Base-by-base conservation (phyloP, 192 early-diverging fungal genomes). In the Coemansia sp. region DNA sequence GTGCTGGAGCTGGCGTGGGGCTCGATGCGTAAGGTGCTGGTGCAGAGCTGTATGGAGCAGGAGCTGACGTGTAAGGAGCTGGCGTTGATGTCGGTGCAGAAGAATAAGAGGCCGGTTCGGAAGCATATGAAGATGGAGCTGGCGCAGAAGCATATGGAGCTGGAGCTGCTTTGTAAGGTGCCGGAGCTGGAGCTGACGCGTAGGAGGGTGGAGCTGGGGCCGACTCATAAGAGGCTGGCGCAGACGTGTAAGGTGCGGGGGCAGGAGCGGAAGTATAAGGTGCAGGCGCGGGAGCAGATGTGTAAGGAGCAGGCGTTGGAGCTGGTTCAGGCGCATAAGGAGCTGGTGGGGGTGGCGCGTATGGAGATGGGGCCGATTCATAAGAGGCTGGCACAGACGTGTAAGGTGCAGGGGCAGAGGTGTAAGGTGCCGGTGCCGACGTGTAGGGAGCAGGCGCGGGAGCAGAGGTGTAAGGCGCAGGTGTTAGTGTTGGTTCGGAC, bases 1-100 rank as follows among this genome's bases (percentile, higher is more conserved):
- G 65, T 12, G 33, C 71, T 33, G 73, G 62, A 33, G 66, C 62
- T 20, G 72, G 72, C 0, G 58, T 44, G n/a, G 71, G 64, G n/a
- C 31, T 61, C 0, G 50, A 38, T 3, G 47, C 52, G 34, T 68
- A 47, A 46, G 74, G 68, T 13, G 38, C 53, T 41, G 67, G 57
- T 22, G 6, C 18, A 11, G 62, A 9, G n/a, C 34, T 70, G 55
- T 60, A 60, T 31, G 41, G 46, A 46, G 61, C 36, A 49, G 47
- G 47, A 49, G 47, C 50, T 53, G 50, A 24, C 49, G 41, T 36
- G 34, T 36, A 43, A 15, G 41, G 13, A 12, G 13, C 41, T 12
- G 15, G 41, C 2, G 41, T 43, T 43, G 41, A 12, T 43, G 11
- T 12, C 12, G 11, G 15, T 3, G 41, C 41, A 11, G 41, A 11